A percentile compares a stretch with the other conserved stretches of the same genome.
Evolutionary conservation across 2,329 filamentous ascomycete species (phyloP).

Genomic region (Arthrobotrys pseudoclavata): DNA sequence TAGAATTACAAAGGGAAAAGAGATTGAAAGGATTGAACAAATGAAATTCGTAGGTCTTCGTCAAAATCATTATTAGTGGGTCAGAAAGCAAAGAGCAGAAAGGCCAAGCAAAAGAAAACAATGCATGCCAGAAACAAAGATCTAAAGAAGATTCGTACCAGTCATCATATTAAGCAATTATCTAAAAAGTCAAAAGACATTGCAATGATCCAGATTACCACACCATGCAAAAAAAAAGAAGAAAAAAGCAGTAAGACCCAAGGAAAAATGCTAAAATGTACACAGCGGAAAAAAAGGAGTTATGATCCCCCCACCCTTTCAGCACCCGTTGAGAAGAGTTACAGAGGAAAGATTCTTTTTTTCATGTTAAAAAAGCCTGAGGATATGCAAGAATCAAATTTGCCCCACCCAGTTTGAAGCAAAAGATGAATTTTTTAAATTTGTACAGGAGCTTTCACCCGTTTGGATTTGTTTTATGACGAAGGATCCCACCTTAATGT

Average conservation of each 20-base stretch:
- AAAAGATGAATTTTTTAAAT: constrained; percentile 63
- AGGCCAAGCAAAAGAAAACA: constrained; percentile 63
- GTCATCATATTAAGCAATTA: constrained; percentile 57
- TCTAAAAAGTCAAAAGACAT: constrained; percentile 26
- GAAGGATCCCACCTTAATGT: constrained; percentile 58
- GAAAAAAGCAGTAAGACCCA: constrained; percentile 62
- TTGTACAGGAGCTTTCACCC: constrained; percentile 62
- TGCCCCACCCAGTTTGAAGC: constrained; percentile 65
- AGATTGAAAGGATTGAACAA: constrained; percentile 46
- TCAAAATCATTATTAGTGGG: constrained; percentile 65
- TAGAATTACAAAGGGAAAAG: constrained; percentile 64
- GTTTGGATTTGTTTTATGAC: constrained; percentile 58
- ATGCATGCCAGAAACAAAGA: constrained; percentile 64
- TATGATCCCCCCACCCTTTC: constrained; percentile 25
- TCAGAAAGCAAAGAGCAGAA: constrained; percentile 63
- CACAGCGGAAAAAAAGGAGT: constrained; percentile 46
- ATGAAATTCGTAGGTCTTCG: constrained; percentile 62
- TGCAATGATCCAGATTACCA: constrained; percentile 49
- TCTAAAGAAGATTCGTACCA: constrained; percentile 49
- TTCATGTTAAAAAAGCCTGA: constrained; percentile 22
- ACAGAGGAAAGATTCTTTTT: constrained; percentile 39
- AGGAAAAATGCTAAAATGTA: constrained; percentile 62
- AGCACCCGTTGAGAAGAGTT: constrained; percentile 39
- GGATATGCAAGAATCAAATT: constrained; percentile 42
- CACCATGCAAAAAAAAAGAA: constrained; percentile 38